Percentiles rank a stretch among this genome's conserved stretches.
These are phyloP conservation scores for Tolypocladium cylindrosporum DNA, from an alignment of 2,329 filamentous ascomycete genomes.

Conservation along the genomic window DNA sequence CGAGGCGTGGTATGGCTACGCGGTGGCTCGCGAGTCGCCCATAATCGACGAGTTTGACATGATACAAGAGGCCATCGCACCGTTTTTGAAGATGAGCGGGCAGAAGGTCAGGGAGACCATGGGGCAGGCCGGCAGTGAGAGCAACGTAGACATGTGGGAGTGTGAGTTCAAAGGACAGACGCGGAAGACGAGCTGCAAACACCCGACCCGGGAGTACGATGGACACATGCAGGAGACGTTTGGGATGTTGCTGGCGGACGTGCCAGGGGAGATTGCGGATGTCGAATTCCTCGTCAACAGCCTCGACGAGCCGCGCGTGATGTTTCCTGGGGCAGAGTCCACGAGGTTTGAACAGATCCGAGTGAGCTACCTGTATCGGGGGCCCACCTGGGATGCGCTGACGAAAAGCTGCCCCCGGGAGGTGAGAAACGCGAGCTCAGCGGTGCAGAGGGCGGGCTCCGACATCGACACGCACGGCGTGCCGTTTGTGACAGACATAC, in stretches of 20 bases:
- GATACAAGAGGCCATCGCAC: slow-evolving; percentile 27
- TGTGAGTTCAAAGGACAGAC: slow-evolving; percentile 19
- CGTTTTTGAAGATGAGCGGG: slow-evolving; percentile 29
- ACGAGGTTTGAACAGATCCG: slow-evolving; percentile 1
- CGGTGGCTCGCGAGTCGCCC: slow-evolving; percentile 24
- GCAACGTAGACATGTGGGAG: slow-evolving; percentile 25
- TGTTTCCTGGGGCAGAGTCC: slow-evolving; percentile 14
- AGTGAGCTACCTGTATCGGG: slow-evolving; percentile 15
- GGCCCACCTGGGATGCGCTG: slow-evolving; percentile 19
- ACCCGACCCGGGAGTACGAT: slow-evolving; percentile 17
- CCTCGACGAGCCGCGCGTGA: slow-evolving; percentile 35
- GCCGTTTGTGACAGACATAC: slow-evolving; percentile 24
- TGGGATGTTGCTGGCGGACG: slow-evolving; percentile 15
- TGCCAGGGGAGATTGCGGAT: slow-evolving; percentile 20
- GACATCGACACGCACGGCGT: slow-evolving; percentile 12
- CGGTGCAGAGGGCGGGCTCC: background rate
- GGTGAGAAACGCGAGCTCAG: background rate
- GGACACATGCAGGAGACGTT: slow-evolving; percentile 21
- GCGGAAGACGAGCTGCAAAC: slow-evolving; percentile 20
- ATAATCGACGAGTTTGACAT: slow-evolving; percentile 42
- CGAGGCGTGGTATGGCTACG: slow-evolving; percentile 33
- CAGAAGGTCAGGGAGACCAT: slow-evolving; percentile 19
- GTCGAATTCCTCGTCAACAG: slow-evolving; percentile 34
- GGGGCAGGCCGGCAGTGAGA: slow-evolving; percentile 4
- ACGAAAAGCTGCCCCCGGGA: slow-evolving; percentile 16